Conservation (phyloP, 2,329 filamentous ascomycete species). For the Ascochyta viciae-villosae region DNA sequence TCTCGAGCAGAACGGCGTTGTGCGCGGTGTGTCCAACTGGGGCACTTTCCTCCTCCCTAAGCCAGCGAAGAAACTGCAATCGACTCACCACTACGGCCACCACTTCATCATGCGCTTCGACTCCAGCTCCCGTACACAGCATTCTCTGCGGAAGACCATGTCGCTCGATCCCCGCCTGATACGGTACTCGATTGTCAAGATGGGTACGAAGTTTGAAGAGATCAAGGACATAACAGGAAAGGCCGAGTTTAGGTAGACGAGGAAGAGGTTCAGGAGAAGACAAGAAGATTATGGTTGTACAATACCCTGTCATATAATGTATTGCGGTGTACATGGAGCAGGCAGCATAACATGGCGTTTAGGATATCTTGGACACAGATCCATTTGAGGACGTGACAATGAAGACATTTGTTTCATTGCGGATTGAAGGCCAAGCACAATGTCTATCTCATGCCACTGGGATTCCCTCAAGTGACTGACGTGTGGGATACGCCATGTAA, state of each 20-base stretch:
- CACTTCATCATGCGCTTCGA: conserved; percentile 99
- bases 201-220: conserved; percentile 72
- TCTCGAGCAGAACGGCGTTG: conserved; percentile 82
- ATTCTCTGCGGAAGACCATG: conserved; percentile 76
- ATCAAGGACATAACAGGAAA: conserved; percentile 65
- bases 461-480: no score
- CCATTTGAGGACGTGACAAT: background rate
- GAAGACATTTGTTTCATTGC: background rate
- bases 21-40: conserved; percentile 95
- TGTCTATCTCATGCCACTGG: background rate
- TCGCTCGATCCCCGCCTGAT: conserved; percentile 90
- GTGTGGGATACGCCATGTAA: no score
- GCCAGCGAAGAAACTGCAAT: conserved; percentile 79
- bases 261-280: background rate
- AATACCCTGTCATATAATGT: conserved; percentile 13
- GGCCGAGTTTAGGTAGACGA: conserved; percentile 54
- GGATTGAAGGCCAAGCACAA: background rate
- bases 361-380: conserved; percentile 1
- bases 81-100: conserved; percentile 83
- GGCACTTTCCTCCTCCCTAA: conserved; percentile 87
- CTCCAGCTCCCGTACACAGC: conserved; percentile 73
- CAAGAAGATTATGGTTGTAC: background rate
- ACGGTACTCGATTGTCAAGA: conserved; percentile 82
- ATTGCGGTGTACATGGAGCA: conserved; percentile 2
- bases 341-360: conserved; percentile 16